phyloP scores from a whole-genome alignment of 495 filamentous ascomycete species.

The Endocarpon pusillum region DNA sequence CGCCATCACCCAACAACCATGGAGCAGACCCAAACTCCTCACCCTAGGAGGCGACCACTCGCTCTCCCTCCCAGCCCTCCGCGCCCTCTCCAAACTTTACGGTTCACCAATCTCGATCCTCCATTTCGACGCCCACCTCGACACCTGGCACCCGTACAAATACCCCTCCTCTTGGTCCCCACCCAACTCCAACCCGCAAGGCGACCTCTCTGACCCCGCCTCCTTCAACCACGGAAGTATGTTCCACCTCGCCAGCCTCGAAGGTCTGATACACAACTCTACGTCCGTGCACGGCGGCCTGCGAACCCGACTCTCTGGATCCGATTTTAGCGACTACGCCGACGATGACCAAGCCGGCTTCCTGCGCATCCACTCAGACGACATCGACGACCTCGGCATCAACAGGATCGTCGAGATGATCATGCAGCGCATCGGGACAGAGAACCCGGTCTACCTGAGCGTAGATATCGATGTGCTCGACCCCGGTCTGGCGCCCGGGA shows the following conservation, averaged over 20 bases:
- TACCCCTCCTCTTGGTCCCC: slow-evolving; percentile 2
- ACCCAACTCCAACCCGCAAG: background rate
- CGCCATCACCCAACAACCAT: too few species aligned
- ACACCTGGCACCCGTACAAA: slow-evolving; percentile 9
- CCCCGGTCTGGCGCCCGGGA: slow-evolving; percentile 49
- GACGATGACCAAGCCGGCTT: slow-evolving; percentile 18
- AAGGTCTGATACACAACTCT: slow-evolving; percentile 34
- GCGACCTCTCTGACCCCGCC: slow-evolving; percentile 16
- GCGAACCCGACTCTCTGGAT: slow-evolving; percentile 10
- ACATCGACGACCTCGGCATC: slow-evolving; percentile 26
- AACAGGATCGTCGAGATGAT: slow-evolving; percentile 35
- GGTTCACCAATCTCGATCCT: slow-evolving; percentile 24
- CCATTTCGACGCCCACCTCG: slow-evolving; percentile 28
- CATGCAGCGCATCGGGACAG: slow-evolving; percentile 37
- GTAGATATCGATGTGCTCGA: slow-evolving; percentile 66
- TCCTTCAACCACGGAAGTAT: slow-evolving; percentile 49
- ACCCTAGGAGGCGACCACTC: slow-evolving; percentile 28
- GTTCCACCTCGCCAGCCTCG: slow-evolving; percentile 45
- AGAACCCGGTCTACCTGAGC: slow-evolving; percentile 51
- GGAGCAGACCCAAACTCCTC: slow-evolving; percentile 18
- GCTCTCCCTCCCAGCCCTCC: slow-evolving; percentile 22
- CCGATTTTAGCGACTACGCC: slow-evolving; percentile 18
- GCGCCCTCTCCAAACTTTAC: slow-evolving; percentile 16
- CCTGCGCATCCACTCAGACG: slow-evolving; percentile 22
- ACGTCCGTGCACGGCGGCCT: slow-evolving; percentile 2